Percentiles rank a stretch among this genome's conserved stretches.
These are phyloP conservation scores for Naganishia sp. DNA, from an alignment of 1,284 basidiomycete genomes.

Conservation along the genomic window DNA sequence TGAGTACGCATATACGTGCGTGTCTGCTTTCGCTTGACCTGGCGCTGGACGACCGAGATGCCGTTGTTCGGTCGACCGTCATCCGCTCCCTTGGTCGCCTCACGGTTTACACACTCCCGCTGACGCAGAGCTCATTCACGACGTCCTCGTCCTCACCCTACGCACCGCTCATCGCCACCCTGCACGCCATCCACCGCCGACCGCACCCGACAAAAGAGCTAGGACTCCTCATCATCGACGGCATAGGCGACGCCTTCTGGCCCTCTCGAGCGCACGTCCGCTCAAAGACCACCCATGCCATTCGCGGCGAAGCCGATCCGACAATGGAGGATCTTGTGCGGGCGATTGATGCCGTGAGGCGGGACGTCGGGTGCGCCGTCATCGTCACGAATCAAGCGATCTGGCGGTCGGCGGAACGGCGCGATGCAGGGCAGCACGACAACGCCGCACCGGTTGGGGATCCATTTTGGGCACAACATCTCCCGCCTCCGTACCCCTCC, in stretches of 20 bases:
- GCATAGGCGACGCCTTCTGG: constrained; percentile 49
- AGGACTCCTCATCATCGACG: constrained; percentile 47
- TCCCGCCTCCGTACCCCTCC: constrained; percentile 47
- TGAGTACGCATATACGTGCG: constrained; percentile 38
- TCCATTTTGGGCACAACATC: constrained; percentile 43
- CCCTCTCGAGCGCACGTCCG: constrained; percentile 41
- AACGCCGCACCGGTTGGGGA: constrained; percentile 4
- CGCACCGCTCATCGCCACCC: constrained; percentile 17
- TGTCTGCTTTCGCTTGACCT: constrained; percentile 14
- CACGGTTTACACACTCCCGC: constrained; percentile 32
- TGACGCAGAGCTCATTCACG: constrained; percentile 1
- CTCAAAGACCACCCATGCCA: constrained; percentile 22
- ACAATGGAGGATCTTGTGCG: constrained; percentile 46
- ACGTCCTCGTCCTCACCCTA: constrained; percentile 9
- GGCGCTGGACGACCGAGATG: background rate
- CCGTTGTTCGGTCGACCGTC: background rate
- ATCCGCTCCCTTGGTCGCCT: constrained; percentile 10
- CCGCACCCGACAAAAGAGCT: constrained; percentile 21
- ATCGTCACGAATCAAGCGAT: constrained; percentile 46
- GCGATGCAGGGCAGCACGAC: background rate
- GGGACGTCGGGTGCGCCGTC: constrained; percentile 45
- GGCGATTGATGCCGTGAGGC: constrained; percentile 42
- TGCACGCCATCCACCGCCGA: constrained; percentile 17
- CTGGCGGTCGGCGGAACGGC: constrained; percentile 34
- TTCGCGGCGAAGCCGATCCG: constrained; percentile 38